Evolutionary conservation across 176 grass and related monocot genomes (phyloP), one percentile per base, ranked within the genome.

Genomic region (Bolboschoenus planiculmis): DNA sequence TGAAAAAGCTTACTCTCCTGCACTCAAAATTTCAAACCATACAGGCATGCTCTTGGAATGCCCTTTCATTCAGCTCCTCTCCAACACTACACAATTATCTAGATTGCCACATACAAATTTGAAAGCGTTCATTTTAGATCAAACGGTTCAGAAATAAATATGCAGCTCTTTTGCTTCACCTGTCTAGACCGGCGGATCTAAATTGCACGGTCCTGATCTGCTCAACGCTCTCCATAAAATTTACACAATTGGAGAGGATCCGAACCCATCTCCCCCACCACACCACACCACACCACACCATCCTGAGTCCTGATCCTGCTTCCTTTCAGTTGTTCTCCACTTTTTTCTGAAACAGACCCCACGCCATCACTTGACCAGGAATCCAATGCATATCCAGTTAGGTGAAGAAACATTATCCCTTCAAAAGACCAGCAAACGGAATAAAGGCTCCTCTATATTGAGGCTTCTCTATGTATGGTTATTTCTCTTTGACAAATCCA

Each of bases 291-390:
- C n/a, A n/a, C n/a, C n/a, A n/a, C n/a, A n/a, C n/a, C 7, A 18
- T 77, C 31, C 24, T 77, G 24, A 53, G 71, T 75, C 29, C 11
- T 13, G 27, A 76, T 34, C 6, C 26, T 20, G 26, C 4, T 76
- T 75, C 44, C 70, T 75, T 51, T 51, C 14, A 50, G 43, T 57
- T 71, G 42, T 74, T 74, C 42, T 74, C 39, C 10, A 26, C 70
- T 74, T 47, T 48, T 66, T 75, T 51, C 72, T 77, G 72, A 76
- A 47, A 76, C 46, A 77, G 18, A 77, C 26, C 2, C 11, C 24
- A 33, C 44, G 72, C 46, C 46, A 77, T 51, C 72, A 77, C 46
- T 77, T 77, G 70, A 74, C 27, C 46, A 53, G 72, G 72, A 53
- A 77, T 77, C 72, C 72, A 53, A 77, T 77, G 46, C 43, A 53